Evolutionary conservation across 495 filamentous ascomycete species (phyloP), one percentile per base, ranked within the genome.

Genomic region (Glonium stellatum): DNA sequence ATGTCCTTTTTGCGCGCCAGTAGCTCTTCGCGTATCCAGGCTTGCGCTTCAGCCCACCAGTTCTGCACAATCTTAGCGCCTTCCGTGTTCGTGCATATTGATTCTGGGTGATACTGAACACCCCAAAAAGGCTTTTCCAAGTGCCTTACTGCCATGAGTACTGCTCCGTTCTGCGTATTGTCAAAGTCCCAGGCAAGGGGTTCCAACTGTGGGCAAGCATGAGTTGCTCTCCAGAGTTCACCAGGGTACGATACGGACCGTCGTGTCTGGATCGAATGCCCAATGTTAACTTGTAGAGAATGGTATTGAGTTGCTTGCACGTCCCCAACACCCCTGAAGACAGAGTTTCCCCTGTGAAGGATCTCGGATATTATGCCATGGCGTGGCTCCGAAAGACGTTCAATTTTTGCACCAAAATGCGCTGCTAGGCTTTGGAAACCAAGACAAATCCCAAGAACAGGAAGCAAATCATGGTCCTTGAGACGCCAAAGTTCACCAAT

Each of bases 21-120:
- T n/a, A n/a, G 36, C 25, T 49, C 25, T 31, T 58, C 23, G 5
- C 39, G 21, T n/a, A 42, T 52, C 85, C 84, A 90, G 52, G 58
- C 60, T 55, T 73, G 60, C 4, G 84, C 84, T 61, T 78, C 68
- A 4, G 55, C 65, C 79, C 90, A 96, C 89, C 92, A 98, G 61
- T 87, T 89, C 47, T 72, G 66, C 25, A 97, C 77, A 34, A 97
- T 75, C 37, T 75, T 70, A 25, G 77, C 79, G 34, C 89, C 87
- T 34, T 83, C 80, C n/a, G 75, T 65, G 52, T 82, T 82, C 4
- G 93, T 95, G 68, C 92, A 96, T 63, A 95, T 86, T 0, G 89
- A 95, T 70, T 98, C 93, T 0, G 92, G 92, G 68, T 98, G 93
- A 69, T 92, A 97, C 67, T 98, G 93, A 36, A 98, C 75, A 0